Percentiles rank a stretch among this genome's conserved stretches.
phyloP scores from a whole-genome alignment of 106 monocot genomes.

The Vanilla planifolia region DNA sequence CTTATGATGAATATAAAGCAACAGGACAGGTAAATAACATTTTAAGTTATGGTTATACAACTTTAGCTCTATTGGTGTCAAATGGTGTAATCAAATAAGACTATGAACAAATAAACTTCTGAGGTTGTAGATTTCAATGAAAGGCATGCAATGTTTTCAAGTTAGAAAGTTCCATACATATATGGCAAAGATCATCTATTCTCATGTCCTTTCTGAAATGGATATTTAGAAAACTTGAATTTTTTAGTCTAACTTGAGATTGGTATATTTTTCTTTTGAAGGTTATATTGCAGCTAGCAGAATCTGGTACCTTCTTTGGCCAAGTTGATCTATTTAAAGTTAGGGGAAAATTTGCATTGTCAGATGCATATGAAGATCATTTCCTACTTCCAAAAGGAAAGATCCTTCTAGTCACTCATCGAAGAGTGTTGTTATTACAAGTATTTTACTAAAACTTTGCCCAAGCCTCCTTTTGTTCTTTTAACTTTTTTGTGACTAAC shows the following conservation, averaged over 20 bases:
- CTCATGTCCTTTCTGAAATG: no score
- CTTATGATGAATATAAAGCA: constrained; percentile 86
- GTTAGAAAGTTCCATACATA: no score
- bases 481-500: not conserved
- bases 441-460: constrained; percentile 23
- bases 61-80: not conserved
- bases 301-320: constrained; percentile 85
- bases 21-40: constrained; percentile 60
- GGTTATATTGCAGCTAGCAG: constrained; percentile 91
- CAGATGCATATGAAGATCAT: constrained; percentile 98
- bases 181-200: no score
- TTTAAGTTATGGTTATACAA: not conserved
- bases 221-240: no score
- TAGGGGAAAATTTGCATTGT: constrained; percentile 89
- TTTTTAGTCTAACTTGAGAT: no score
- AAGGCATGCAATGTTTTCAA: no score
- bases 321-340: constrained; percentile 99
- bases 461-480: not conserved
- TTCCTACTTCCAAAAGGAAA: constrained; percentile 88
- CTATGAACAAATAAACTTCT: no score
- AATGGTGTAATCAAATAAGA: no score
- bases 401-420: constrained; percentile 72
- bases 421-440: constrained; percentile 76
- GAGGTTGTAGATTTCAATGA: no score
- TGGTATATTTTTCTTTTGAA: constrained; percentile 19